Conservation (phyloP, 306 rosid species). For the Casuarina equisetifolia region DNA sequence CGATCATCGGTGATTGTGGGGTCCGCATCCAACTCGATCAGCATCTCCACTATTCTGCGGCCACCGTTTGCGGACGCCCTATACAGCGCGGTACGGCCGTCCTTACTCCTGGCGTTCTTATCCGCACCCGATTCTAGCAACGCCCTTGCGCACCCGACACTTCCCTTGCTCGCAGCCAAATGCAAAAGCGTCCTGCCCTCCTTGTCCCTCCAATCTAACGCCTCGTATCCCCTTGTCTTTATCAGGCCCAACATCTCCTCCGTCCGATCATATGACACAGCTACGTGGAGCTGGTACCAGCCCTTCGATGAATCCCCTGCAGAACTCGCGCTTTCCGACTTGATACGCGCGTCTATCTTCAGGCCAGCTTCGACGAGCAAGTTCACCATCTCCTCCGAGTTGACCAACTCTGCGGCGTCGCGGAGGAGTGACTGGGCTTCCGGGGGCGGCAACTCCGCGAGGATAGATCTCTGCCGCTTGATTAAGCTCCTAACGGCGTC, state of each 20-base stretch:
- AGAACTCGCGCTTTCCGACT: not conserved
- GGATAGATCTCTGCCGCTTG: constrained; percentile 52
- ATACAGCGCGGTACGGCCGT: constrained; percentile 32
- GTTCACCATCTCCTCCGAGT: constrained; percentile 62
- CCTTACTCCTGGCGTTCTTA: constrained; percentile 21
- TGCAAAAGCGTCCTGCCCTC: constrained; percentile 37
- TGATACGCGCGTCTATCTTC: constrained; percentile 38
- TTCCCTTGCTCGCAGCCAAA: constrained; percentile 42
- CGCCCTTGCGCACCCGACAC: constrained; percentile 16
- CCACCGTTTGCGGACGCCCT: constrained; percentile 34
- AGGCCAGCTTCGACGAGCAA: constrained; percentile 66
- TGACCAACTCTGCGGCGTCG: constrained; percentile 53
- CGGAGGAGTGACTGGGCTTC: constrained; percentile 54
- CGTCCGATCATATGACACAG: constrained; percentile 32
- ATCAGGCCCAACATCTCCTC: constrained; percentile 17
- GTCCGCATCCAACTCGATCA: constrained; percentile 35
- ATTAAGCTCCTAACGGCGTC: constrained; percentile 57
- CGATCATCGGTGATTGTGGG: constrained; percentile 26
- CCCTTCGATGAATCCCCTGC: constrained; percentile 28
- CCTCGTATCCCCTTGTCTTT: constrained; percentile 12
- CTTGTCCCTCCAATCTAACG: constrained; percentile 29
- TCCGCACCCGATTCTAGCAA: constrained; percentile 35
- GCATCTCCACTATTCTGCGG: constrained; percentile 38
- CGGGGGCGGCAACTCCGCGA: constrained; percentile 34
- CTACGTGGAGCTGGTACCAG: constrained; percentile 48